Evolutionary conservation across 1,284 basidiomycete species (phyloP).

Genomic region (Cerrena zonata): DNA sequence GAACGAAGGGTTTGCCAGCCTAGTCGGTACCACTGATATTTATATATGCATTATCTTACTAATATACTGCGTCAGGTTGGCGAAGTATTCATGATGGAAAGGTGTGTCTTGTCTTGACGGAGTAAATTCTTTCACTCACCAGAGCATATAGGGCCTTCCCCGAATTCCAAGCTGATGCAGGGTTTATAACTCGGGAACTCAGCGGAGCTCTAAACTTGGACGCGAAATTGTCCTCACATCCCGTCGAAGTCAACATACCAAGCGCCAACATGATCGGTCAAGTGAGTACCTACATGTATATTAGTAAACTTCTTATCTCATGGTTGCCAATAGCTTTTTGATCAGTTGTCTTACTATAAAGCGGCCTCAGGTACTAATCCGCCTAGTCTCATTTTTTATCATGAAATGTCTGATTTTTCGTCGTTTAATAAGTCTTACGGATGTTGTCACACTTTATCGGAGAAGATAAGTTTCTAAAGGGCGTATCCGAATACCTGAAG

Average conservation of each 20-base stretch:
- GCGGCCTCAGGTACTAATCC: slow-evolving; percentile 64
- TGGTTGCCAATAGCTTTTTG: slow-evolving; percentile 65
- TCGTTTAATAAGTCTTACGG: slow-evolving; percentile 61
- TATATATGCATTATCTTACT: not conserved
- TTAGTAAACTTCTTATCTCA: slow-evolving; percentile 32
- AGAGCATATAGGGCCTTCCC: slow-evolving; percentile 68
- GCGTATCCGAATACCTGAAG: slow-evolving; percentile 90
- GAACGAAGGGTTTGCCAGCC: slow-evolving; percentile 55
- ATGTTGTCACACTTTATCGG: slow-evolving; percentile 90
- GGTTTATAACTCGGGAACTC: slow-evolving; percentile 62
- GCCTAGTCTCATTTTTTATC: not conserved
- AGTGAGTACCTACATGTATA: slow-evolving; percentile 28
- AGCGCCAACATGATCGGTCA: slow-evolving; percentile 84
- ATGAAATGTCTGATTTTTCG: not conserved
- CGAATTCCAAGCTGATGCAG: slow-evolving; percentile 70
- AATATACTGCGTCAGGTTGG: slow-evolving; percentile 66
- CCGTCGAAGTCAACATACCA: slow-evolving; percentile 89
- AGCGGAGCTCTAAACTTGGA: slow-evolving; percentile 75
- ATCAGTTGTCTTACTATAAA: slow-evolving; percentile 81
- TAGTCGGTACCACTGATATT: not conserved
- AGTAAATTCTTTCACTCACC: too few species aligned
- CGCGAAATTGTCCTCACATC: slow-evolving; percentile 87
- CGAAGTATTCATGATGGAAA: slow-evolving; percentile 86
- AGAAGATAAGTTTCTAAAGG: slow-evolving; percentile 82
- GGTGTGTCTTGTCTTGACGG: too few species aligned